Percentiles rank a stretch among this genome's conserved stretches.
These are phyloP conservation scores for Metschnikowia vanudenii DNA, from an alignment of 805 yeast species.

Conservation along the genomic window DNA sequence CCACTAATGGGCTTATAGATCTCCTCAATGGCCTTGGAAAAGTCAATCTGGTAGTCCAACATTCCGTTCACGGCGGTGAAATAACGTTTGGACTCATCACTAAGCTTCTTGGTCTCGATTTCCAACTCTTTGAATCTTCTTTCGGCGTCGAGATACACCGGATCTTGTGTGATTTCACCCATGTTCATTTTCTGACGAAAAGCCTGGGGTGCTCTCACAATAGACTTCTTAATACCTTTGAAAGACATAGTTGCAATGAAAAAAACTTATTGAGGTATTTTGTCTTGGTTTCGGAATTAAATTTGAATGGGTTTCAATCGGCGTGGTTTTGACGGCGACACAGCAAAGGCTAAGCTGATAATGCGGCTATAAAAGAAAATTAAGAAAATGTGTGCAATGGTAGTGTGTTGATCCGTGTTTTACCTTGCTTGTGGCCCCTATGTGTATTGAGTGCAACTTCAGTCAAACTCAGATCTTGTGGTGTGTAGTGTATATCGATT, in stretches of 20 bases:
- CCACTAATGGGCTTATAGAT: conserved; percentile 96
- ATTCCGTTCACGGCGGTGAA: conserved; percentile 90
- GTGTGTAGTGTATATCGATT: neutral
- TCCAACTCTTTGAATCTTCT: conserved; percentile 93
- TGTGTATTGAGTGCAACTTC: neutral
- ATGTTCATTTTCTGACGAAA: conserved; percentile 88
- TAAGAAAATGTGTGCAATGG: too few relatives aligned
- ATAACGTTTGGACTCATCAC: conserved; percentile 87
- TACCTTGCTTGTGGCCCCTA: neutral
- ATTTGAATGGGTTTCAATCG: neutral
- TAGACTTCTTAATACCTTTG: conserved; percentile 80
- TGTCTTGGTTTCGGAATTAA: neutral
- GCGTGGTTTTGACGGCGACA: neutral
- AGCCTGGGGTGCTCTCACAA: conserved; percentile 86
- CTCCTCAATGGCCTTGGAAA: conserved; percentile 93
- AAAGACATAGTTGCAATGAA: conserved; percentile 60
- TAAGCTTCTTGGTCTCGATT: conserved; percentile 80
- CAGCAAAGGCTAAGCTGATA: neutral
- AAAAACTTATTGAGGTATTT: neutral
- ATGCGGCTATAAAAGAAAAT: neutral
- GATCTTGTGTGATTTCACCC: conserved; percentile 63
- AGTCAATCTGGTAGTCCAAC: conserved; percentile 91
- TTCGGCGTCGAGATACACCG: conserved; percentile 94
- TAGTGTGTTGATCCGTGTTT: neutral
- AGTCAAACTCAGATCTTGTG: neutral